Evolutionary conservation across 768 basidiomycete genomes (phyloP), one percentile per base, ranked within the genome.

Genomic region (Agaricus sinodeliciosus): DNA sequence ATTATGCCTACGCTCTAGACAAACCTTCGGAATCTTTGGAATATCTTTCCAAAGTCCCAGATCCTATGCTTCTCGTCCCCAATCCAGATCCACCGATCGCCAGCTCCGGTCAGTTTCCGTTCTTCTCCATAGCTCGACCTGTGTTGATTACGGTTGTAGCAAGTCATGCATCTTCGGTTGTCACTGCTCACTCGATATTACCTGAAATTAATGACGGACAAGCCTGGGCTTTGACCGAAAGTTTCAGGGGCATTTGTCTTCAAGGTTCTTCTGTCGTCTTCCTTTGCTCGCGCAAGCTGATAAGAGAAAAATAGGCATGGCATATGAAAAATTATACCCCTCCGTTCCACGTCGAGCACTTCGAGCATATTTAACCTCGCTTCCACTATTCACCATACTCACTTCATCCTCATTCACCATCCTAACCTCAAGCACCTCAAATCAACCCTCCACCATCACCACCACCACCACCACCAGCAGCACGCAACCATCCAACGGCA

Each of bases 1-100:
- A 90, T 66, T 87, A 87, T 61, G 82, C 84, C 3, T 91, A 89
- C 65, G 89, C 91, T 0, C 66, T 91, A 6, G 81, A 84, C 25
- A 73, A 78, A 22, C 84, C 84, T 15, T 65, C 72, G 2, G 78
- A 81, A 51, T 91, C 88, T 54, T 68, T 94, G 12, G 59, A 69
- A 2, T 72, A 85, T 58, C 72, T 90, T 2, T 62, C 65, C 18
- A 72, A 76, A 58, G 77, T 87, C 5, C 75, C 78, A 9, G 73
- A 80, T 47, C 66, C 86, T 25, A 55, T 74, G 11, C 77, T 82
- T 57, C 67, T 77, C 55, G 72, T 81, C 19, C 79, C 80, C 9
- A 59, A 64, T 12, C 63, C 72, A 18, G 72, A 58, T 16, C 65
- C 79, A 2, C 63, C 73, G 36, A 70, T 72, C 31, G 73, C 75